phyloP scores from a whole-genome alignment of 2,329 filamentous ascomycete genomes.

The Trichoderma endophyticum region DNA sequence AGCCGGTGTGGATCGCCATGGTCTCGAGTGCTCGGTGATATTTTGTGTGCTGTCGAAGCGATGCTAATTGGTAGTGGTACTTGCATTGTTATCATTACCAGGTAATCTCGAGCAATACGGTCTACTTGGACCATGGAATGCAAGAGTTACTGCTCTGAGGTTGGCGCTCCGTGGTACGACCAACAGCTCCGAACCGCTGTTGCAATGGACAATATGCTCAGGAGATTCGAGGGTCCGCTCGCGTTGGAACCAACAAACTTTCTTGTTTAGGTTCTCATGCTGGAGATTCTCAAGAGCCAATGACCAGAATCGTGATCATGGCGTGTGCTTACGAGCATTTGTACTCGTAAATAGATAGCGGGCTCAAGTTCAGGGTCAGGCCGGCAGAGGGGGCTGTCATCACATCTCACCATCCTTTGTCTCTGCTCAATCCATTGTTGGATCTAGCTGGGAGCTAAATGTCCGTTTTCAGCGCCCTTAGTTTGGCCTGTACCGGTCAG shows the following conservation, averaged over 20 bases:
- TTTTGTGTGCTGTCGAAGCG: slow-evolving; percentile 1
- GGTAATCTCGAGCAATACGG: background rate
- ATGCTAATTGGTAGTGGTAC: background rate
- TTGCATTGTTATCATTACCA: background rate
- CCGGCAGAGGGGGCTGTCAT: background rate
- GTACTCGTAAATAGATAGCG: background rate
- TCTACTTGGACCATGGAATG: background rate
- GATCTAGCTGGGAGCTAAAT: background rate
- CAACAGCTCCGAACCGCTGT: background rate
- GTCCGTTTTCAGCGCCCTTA: background rate
- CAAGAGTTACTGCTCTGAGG: background rate
- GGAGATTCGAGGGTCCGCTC: background rate
- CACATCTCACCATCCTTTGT: slow-evolving; percentile 5
- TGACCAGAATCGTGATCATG: background rate
- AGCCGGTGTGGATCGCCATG: background rate
- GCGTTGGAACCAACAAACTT: background rate
- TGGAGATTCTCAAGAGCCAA: background rate
- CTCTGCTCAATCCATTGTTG: background rate
- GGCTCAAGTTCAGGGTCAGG: background rate
- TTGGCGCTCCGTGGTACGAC: background rate
- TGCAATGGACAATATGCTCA: background rate
- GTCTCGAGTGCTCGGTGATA: slow-evolving; percentile 11
- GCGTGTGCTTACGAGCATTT: background rate
- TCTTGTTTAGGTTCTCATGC: background rate
- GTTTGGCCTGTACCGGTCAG: background rate